Evolutionary conservation across 2,329 filamentous ascomycete species (phyloP).

Genomic region (Helotiales sp.): DNA sequence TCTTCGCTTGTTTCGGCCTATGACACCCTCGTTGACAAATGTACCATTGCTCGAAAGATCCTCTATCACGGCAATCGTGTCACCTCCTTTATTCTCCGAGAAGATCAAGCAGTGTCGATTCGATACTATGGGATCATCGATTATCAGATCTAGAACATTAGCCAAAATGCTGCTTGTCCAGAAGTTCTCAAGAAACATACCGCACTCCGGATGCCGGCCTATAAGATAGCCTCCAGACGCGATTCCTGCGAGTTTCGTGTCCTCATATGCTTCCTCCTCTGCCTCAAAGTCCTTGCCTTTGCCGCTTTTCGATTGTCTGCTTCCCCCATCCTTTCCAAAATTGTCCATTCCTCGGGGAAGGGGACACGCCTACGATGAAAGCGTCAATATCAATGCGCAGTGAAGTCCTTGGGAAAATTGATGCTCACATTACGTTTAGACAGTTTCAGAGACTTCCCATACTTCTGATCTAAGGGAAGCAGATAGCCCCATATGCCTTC

Average conservation of each 20-base stretch:
- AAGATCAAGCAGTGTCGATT: slow-evolving; percentile 80
- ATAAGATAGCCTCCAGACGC: slow-evolving; percentile 85
- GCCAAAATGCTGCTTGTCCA: not conserved
- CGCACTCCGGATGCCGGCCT: slow-evolving; percentile 90
- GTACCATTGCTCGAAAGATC: slow-evolving; percentile 96
- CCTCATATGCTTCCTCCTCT: slow-evolving; percentile 61
- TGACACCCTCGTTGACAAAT: slow-evolving; percentile 87
- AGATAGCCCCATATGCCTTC: slow-evolving; percentile 92
- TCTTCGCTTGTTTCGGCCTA: slow-evolving; percentile 88
- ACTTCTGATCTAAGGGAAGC: slow-evolving; percentile 73
- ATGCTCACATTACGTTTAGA: slow-evolving; percentile 70
- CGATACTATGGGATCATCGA: slow-evolving; percentile 79
- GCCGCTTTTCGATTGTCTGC: slow-evolving; percentile 42
- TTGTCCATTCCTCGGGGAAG: slow-evolving; percentile 48
- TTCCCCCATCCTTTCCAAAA: slow-evolving; percentile 39
- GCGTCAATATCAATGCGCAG: no score
- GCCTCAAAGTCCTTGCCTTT: slow-evolving; percentile 49
- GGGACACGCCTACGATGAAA: no score
- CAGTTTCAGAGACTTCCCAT: slow-evolving; percentile 71
- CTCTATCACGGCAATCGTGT: slow-evolving; percentile 75
- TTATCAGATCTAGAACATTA: slow-evolving; percentile 60
- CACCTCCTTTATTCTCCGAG: slow-evolving; percentile 56
- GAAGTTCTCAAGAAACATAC: slow-evolving; percentile 50
- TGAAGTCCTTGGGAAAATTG: no score
- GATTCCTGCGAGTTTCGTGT: slow-evolving; percentile 59